Percentiles rank a stretch among this genome's conserved stretches.
These are phyloP conservation scores for Podaxis rugospora DNA, from an alignment of 768 basidiomycete genomes.

Conservation along the genomic window DNA sequence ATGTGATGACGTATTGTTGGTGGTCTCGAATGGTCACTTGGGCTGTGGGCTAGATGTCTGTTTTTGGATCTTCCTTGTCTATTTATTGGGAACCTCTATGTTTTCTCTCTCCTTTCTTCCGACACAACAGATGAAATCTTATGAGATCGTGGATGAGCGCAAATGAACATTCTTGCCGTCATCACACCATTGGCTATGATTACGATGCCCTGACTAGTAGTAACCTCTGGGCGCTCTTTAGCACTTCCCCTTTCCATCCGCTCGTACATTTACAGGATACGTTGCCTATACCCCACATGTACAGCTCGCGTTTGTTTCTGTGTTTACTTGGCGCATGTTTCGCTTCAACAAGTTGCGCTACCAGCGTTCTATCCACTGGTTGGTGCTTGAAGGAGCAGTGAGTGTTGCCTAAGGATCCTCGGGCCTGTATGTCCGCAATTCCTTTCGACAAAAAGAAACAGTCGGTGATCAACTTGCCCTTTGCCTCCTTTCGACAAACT, in stretches of 20 bases:
- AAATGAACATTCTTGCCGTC: no score
- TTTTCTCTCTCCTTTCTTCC: no score
- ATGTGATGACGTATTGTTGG: neutral
- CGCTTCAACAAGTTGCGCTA: neutral
- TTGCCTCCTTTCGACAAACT: neutral
- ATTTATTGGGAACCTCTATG: no score
- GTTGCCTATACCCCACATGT: neutral
- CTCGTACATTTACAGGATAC: neutral
- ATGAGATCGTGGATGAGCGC: no score
- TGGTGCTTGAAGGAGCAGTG: conserved; percentile 45
- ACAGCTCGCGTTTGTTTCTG: neutral
- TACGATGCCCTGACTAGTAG: no score
- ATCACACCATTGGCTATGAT: no score
- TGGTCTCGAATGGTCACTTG: no score
- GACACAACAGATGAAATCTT: no score
- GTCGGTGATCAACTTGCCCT: conserved; percentile 25
- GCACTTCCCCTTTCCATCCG: neutral
- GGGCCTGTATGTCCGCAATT: conserved; percentile 48
- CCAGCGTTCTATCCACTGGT: neutral
- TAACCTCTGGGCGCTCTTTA: neutral
- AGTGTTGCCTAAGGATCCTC: conserved; percentile 46
- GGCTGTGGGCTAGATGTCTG: no score
- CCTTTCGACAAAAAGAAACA: conserved; percentile 42
- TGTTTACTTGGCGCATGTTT: neutral
- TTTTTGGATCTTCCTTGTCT: no score